Conservation (phyloP, 108 stramenopile species). For the Asterionellopsis glacialis region DNA sequence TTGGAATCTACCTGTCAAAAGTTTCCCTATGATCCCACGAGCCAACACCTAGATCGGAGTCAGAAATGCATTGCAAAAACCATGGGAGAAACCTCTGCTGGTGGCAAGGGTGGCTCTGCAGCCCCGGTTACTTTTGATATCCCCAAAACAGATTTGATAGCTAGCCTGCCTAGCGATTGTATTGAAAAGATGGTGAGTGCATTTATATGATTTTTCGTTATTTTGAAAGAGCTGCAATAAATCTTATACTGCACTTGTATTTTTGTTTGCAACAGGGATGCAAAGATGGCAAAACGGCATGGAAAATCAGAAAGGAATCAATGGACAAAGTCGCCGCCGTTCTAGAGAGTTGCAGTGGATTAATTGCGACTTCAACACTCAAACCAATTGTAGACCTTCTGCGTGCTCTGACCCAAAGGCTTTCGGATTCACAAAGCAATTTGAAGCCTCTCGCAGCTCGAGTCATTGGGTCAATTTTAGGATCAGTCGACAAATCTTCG, state of each 20-base stretch:
- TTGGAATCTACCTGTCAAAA: constrained; percentile 49
- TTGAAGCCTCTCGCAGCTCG: constrained; percentile 79
- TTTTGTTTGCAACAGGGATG: constrained; percentile 7
- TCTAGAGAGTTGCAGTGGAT: constrained; percentile 47
- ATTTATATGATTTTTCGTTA: background rate
- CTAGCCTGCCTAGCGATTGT: constrained; percentile 43
- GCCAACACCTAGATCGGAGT: constrained; percentile 18
- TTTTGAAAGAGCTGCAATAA: background rate
- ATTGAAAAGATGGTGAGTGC: constrained; percentile 41
- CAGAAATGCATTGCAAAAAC: constrained; percentile 23
- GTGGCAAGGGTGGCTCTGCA: background rate
- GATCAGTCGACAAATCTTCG: constrained; percentile 46
- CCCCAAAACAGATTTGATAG: constrained; percentile 50
- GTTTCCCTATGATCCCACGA: constrained; percentile 40
- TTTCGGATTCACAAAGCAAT: constrained; percentile 86
- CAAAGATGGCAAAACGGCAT: constrained; percentile 78
- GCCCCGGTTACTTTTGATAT: constrained; percentile 24
- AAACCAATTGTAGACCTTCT: constrained; percentile 49
- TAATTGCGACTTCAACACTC: constrained; percentile 34
- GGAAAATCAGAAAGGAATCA: constrained; percentile 81
- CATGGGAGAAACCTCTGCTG: background rate
- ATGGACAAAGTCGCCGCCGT: constrained; percentile 67
- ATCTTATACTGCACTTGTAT: background rate
- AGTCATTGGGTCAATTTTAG: constrained; percentile 52
- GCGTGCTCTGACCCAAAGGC: constrained; percentile 50